phyloP scores from a whole-genome alignment of 306 rosid genomes.

The Castanea crenata region DNA sequence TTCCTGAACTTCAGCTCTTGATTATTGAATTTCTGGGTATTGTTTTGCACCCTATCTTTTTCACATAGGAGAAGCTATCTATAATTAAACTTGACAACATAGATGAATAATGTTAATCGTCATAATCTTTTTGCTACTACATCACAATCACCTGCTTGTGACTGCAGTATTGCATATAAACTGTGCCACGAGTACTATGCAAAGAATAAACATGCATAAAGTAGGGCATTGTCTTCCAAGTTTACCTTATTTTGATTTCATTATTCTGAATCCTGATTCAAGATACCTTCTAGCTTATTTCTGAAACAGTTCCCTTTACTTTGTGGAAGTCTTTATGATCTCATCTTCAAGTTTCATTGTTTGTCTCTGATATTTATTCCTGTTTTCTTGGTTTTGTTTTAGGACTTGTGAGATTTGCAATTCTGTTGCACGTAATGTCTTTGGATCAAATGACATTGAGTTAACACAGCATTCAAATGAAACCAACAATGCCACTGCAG shows the following conservation, averaged over 20 bases:
- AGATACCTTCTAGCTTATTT: not conserved
- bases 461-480: slow-evolving; percentile 51
- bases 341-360: not conserved
- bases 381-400: slow-evolving; percentile 20
- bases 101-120: not conserved
- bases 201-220: too few relatives aligned
- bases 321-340: not conserved
- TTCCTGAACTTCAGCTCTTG: not conserved
- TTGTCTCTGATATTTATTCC: not conserved
- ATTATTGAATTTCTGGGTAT: not conserved
- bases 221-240: not conserved
- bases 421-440: slow-evolving; percentile 70
- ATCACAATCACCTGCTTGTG: not conserved
- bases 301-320: not conserved
- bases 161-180: not conserved
- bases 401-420: slow-evolving; percentile 98
- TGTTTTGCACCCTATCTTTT: not conserved
- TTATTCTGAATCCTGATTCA: not conserved
- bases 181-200: not conserved
- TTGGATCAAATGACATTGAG: slow-evolving; percentile 59
- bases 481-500: slow-evolving; percentile 34
- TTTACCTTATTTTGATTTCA: not conserved
- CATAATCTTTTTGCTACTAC: not conserved
- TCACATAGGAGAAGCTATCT: not conserved
- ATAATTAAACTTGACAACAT: not conserved